Conservation (phyloP, 495 filamentous ascomycete genomes). For the Ascobolus immersus region DNA sequence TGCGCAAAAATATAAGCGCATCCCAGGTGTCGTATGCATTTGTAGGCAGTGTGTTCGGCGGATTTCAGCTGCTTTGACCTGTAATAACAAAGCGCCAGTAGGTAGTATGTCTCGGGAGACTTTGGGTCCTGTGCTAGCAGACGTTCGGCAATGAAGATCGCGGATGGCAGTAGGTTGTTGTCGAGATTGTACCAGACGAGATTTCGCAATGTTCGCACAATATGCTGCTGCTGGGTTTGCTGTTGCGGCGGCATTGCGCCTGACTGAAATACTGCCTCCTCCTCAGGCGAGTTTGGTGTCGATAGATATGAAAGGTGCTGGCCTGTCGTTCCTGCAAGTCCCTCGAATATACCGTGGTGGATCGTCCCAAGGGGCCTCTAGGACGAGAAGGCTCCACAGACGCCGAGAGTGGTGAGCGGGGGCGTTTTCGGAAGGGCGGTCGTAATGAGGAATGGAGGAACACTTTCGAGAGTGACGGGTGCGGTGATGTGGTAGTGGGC, state of each 20-base stretch:
- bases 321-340: too few species aligned
- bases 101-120: constrained; percentile 52
- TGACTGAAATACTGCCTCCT: too few species aligned
- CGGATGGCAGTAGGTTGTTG: constrained; percentile 63
- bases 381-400: too few species aligned
- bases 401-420: too few species aligned
- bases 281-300: too few species aligned
- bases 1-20: constrained; percentile 84
- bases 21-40: constrained; percentile 36
- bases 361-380: too few species aligned
- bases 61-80: constrained; percentile 51
- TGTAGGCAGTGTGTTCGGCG: constrained; percentile 19
- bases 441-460: too few species aligned
- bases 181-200: constrained; percentile 83
- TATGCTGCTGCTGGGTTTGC: constrained; percentile 28
- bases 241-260: constrained; percentile 46
- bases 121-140: constrained; percentile 59
- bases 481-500: too few species aligned
- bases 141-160: constrained; percentile 73
- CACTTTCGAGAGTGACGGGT: too few species aligned
- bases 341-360: too few species aligned
- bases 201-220: constrained; percentile 53
- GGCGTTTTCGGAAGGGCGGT: too few species aligned
- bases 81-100: constrained; percentile 61
- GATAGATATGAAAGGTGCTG: too few species aligned